phyloP scores from a whole-genome alignment of 2,329 filamentous ascomycete species.

The Camillea tinctor region DNA sequence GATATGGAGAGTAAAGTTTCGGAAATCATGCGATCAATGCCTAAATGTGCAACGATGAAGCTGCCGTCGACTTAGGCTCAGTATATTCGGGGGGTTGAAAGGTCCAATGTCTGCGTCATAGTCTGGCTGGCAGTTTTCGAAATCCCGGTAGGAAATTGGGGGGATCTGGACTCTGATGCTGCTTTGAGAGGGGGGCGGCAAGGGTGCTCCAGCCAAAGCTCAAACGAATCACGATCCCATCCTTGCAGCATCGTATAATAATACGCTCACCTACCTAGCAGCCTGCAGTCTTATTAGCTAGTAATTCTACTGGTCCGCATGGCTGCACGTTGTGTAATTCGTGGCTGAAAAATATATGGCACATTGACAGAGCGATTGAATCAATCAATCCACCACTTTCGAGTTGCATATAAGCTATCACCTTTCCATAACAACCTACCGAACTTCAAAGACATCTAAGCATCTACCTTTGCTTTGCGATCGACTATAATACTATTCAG shows the following conservation, averaged over 20 bases:
- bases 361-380: background rate
- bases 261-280: background rate
- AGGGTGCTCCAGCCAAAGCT: slow-evolving; percentile 1
- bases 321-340: background rate
- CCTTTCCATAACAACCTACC: too few relatives aligned
- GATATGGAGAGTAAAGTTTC: slow-evolving; percentile 1
- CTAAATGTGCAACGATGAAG: slow-evolving; percentile 11
- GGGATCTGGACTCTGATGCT: background rate
- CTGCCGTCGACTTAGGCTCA: slow-evolving; percentile 1
- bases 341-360: background rate
- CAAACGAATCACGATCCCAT: slow-evolving; percentile 12
- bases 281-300: too few relatives aligned
- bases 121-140: background rate
- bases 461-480: too few relatives aligned
- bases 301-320: background rate
- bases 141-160: background rate
- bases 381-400: too few relatives aligned
- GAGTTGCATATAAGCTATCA: too few relatives aligned
- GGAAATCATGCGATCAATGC: slow-evolving; percentile 13
- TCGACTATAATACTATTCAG: too few relatives aligned
- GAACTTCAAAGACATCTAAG: too few relatives aligned
- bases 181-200: background rate
- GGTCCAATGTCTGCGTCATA: slow-evolving; percentile 17
- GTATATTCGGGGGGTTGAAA: background rate
- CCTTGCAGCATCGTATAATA: background rate